phyloP scores from a whole-genome alignment of 495 filamentous ascomycete species.

The Lentithecium fluviatile region DNA sequence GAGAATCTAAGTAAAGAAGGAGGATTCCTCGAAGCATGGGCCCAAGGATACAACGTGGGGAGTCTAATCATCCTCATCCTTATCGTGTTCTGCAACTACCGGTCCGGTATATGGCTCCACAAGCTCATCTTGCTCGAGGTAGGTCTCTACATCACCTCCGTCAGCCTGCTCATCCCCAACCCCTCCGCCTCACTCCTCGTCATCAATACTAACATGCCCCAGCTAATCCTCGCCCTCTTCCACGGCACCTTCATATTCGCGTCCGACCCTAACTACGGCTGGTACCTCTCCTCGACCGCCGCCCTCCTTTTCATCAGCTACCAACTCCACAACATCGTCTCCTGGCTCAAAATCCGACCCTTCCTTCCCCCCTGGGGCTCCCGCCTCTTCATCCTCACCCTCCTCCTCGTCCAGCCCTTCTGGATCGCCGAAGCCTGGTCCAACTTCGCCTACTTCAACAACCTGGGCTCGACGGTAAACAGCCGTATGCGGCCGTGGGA shows the following conservation, averaged over 20 bases:
- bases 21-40: conserved; percentile 32
- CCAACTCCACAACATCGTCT: conserved; percentile 32
- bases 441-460: conserved; percentile 35
- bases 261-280: conserved; percentile 26
- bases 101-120: conserved; percentile 26
- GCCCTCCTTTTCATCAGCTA: conserved; percentile 30
- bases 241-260: conserved; percentile 33
- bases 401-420: conserved; percentile 23
- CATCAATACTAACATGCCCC: not conserved
- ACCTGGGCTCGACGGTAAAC: conserved; percentile 16
- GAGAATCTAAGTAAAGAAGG: conserved; percentile 16
- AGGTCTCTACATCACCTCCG: not conserved
- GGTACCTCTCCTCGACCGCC: conserved; percentile 34
- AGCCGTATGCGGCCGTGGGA: conserved; percentile 27
- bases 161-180: no score
- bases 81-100: conserved; percentile 32
- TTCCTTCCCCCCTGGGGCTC: conserved; percentile 30
- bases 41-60: conserved; percentile 33
- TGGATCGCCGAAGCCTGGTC: conserved; percentile 29
- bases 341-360: conserved; percentile 34
- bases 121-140: conserved; percentile 34
- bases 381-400: conserved; percentile 21
- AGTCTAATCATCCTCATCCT: conserved; percentile 25
- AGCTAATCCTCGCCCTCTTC: conserved; percentile 29
- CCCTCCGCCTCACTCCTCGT: no score